Evolutionary conservation across 352 stramenopile genomes (phyloP).

Genomic region (Globisporangium spinosum): DNA sequence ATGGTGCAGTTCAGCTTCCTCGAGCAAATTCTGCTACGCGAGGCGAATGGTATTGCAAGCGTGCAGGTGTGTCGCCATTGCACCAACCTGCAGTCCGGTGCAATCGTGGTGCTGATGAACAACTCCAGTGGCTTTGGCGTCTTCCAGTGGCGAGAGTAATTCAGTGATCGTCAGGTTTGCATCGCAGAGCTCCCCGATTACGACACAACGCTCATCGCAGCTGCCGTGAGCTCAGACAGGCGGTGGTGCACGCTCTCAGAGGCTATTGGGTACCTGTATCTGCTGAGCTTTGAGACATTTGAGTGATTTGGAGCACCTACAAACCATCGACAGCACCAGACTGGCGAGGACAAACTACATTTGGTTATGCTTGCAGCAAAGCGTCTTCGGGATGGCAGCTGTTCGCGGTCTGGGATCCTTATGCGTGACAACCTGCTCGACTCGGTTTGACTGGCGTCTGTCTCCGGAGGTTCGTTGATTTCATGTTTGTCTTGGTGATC

Average conservation of each 20-base stretch:
- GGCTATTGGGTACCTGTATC: constrained; percentile 20
- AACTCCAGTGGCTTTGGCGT: constrained; percentile 27
- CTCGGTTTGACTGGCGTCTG: constrained; percentile 28
- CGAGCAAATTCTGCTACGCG: constrained; percentile 20
- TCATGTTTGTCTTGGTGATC: background rate
- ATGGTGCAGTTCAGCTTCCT: constrained; percentile 49
- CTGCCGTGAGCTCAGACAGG: constrained; percentile 27
- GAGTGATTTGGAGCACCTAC: constrained; percentile 12
- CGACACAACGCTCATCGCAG: constrained; percentile 13
- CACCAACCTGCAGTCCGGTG: constrained; percentile 18
- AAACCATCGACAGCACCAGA: background rate
- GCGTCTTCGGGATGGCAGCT: constrained; percentile 23
- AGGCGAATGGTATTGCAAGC: background rate
- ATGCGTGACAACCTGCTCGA: constrained; percentile 34
- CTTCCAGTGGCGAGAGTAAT: constrained; percentile 54
- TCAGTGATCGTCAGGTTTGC: constrained; percentile 46
- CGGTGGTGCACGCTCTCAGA: constrained; percentile 33
- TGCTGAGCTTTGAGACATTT: constrained; percentile 36
- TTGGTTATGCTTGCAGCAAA: constrained; percentile 19
- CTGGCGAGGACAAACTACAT: background rate
- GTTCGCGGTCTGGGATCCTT: constrained; percentile 31
- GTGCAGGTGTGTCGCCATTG: constrained; percentile 12
- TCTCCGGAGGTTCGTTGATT: constrained; percentile 12
- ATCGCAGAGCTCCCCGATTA: constrained; percentile 27
- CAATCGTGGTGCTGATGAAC: constrained; percentile 34